phyloP scores from a whole-genome alignment of 768 basidiomycete genomes.

The Arthromyces matolae region DNA sequence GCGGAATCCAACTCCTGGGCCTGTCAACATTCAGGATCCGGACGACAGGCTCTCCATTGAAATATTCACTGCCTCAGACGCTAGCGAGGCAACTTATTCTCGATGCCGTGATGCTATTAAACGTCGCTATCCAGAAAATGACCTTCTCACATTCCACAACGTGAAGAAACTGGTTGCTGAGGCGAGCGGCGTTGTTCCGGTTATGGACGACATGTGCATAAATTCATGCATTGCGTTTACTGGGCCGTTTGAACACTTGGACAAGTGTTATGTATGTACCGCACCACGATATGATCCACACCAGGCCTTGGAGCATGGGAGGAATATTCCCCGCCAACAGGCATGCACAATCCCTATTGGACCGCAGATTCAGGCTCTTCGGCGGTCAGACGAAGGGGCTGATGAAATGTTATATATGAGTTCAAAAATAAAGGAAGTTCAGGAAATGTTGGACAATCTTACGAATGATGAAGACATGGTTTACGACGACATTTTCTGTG shows the following conservation, averaged over 20 bases:
- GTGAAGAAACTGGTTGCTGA: slow-evolving; percentile 9
- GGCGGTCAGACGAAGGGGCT: too few species aligned
- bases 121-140: slow-evolving; percentile 5
- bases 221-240: slow-evolving; percentile 21
- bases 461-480: too few species aligned
- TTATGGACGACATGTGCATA: slow-evolving; percentile 17
- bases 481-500: too few species aligned
- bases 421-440: too few species aligned
- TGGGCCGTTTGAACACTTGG: slow-evolving; percentile 15
- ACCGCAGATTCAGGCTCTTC: too few species aligned
- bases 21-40: neutral
- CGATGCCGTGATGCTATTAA: slow-evolving; percentile 2
- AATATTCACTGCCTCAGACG: neutral
- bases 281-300: neutral
- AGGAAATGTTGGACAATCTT: too few species aligned
- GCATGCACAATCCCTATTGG: slow-evolving; percentile 1
- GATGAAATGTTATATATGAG: too few species aligned
- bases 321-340: slow-evolving; percentile 1
- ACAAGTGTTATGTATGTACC: slow-evolving; percentile 8
- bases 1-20: neutral
- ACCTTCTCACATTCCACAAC: slow-evolving; percentile 6
- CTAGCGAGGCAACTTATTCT: slow-evolving; percentile 4
- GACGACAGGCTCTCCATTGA: neutral
- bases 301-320: neutral
- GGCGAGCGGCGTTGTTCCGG: slow-evolving; percentile 10